Percentiles rank a stretch among this genome's conserved stretches.
Evolutionary conservation across 2,329 filamentous ascomycete species (phyloP).

Genomic region (Phyllosticta capitalensis): DNA sequence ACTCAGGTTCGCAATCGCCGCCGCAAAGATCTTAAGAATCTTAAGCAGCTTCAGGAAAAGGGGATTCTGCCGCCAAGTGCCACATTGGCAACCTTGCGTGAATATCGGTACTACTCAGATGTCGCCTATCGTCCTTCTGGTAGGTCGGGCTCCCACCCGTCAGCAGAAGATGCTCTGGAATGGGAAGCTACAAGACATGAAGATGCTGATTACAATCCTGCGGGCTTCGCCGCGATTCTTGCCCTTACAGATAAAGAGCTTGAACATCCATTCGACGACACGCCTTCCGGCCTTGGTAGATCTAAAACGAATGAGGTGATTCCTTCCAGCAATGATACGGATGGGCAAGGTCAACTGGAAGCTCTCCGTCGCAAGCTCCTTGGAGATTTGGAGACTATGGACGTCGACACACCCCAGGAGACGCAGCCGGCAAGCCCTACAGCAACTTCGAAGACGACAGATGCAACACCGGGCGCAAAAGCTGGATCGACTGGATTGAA

Average conservation of each 20-base stretch:
- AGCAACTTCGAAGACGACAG: not conserved
- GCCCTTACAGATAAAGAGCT: not conserved
- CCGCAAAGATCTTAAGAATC: not conserved
- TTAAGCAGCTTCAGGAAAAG: not conserved
- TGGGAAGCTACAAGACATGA: not conserved
- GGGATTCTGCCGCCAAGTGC: not conserved
- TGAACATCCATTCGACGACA: not conserved
- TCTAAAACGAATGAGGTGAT: too few species aligned
- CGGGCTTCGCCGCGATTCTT: not conserved
- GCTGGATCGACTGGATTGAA: not conserved
- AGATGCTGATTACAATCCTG: not conserved
- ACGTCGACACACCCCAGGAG: not conserved
- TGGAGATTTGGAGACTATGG: not conserved
- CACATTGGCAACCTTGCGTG: not conserved
- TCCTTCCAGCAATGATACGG: not conserved
- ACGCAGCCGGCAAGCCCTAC: not conserved
- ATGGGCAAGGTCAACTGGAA: not conserved
- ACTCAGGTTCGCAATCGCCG: conserved; percentile 40
- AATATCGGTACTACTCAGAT: not conserved
- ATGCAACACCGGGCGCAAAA: not conserved
- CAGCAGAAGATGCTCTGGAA: not conserved
- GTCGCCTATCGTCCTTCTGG: not conserved
- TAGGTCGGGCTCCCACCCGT: not conserved
- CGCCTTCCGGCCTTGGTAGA: not conserved
- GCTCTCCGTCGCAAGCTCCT: not conserved